Evolutionary conservation across 257 asterid species (phyloP).

Genomic region (Thymus quinquecostatus): DNA sequence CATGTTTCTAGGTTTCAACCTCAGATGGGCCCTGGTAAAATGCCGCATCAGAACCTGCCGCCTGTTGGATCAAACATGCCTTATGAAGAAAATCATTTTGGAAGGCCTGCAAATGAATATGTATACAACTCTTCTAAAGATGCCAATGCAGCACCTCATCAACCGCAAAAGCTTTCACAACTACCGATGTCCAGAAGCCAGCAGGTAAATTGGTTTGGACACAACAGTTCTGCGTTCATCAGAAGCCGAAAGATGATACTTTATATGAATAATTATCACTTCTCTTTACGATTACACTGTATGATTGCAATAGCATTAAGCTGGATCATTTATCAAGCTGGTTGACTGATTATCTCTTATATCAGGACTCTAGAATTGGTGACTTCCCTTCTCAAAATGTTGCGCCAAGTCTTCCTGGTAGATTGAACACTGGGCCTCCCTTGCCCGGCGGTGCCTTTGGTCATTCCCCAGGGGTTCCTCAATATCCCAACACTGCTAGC

Average conservation of each 20-base stretch:
- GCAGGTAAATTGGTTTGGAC: constrained; percentile 51
- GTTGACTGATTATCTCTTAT: constrained; percentile 31
- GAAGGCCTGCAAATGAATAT: constrained; percentile 68
- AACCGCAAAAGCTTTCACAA: constrained; percentile 83
- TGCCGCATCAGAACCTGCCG: constrained; percentile 56
- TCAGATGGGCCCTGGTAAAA: constrained; percentile 60
- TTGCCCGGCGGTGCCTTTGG: constrained; percentile 55
- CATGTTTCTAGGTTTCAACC: constrained; percentile 64
- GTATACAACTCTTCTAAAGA: constrained; percentile 53
- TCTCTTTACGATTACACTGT: constrained; percentile 4
- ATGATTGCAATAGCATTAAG: constrained; percentile 16
- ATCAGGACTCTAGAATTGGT: constrained; percentile 73
- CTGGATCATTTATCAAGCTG: constrained; percentile 22
- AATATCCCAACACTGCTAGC: constrained; percentile 58
- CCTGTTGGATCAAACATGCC: constrained; percentile 62
- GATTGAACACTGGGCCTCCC: constrained; percentile 59
- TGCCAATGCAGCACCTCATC: constrained; percentile 53
- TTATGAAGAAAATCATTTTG: constrained; percentile 63
- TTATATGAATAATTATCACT: neutral
- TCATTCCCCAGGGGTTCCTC: constrained; percentile 60
- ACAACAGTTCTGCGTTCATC: neutral
- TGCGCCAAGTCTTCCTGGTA: constrained; percentile 59
- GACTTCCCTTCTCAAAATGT: constrained; percentile 62
- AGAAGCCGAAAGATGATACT: constrained; percentile 9
- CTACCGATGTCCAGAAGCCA: constrained; percentile 72